Conservation (phyloP, 805 yeast genomes). For the Saturnispora galanensis region DNA sequence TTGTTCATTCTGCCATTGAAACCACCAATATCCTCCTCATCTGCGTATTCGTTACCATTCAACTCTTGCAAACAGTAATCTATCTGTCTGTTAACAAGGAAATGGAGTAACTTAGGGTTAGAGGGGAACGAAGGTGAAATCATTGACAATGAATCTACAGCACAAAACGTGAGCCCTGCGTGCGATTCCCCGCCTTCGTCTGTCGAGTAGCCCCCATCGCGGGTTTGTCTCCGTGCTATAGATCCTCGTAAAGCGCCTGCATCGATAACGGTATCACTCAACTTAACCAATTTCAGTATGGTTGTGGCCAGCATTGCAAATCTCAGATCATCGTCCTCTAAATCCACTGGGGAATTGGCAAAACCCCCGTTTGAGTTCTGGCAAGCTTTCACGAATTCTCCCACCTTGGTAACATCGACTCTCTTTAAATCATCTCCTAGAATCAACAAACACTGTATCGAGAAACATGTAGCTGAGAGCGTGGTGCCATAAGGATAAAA, state of each 20-base stretch:
- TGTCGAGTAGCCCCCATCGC: conserved; percentile 69
- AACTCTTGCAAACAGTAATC: conserved; percentile 22
- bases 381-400: conserved; percentile 47
- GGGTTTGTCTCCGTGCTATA: conserved; percentile 29
- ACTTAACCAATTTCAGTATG: conserved; percentile 40
- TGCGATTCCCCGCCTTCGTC: conserved; percentile 51
- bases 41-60: conserved; percentile 26
- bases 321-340: conserved; percentile 59
- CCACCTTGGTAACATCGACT: conserved; percentile 34
- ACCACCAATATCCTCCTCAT: conserved; percentile 55
- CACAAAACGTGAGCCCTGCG: conserved; percentile 84
- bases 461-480: conserved; percentile 62
- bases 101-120: conserved; percentile 32
- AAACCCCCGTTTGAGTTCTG: conserved; percentile 59
- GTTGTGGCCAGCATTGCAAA: conserved; percentile 65
- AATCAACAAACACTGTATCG: conserved; percentile 46
- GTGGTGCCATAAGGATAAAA: neutral
- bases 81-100: conserved; percentile 61
- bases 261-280: conserved; percentile 32
- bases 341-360: conserved; percentile 24
- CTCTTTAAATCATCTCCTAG: conserved; percentile 34
- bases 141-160: conserved; percentile 49
- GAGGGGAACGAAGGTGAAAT: conserved; percentile 22
- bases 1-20: conserved; percentile 85
- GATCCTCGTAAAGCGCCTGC: conserved; percentile 29